Evolutionary conservation across 306 rosid genomes (phyloP).

Genomic region (Ceratonia siliqua): DNA sequence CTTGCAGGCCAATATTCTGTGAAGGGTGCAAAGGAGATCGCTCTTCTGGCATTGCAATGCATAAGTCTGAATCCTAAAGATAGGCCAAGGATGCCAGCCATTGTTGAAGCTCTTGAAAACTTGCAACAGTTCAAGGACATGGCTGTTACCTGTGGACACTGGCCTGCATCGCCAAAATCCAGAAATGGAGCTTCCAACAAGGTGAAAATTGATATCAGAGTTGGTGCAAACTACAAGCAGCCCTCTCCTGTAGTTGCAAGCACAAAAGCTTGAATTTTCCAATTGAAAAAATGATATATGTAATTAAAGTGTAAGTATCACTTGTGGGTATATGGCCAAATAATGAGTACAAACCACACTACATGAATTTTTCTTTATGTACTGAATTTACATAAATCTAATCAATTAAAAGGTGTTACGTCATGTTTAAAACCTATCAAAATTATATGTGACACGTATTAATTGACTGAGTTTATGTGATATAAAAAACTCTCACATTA

Average conservation of each 20-base stretch:
- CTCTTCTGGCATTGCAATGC: conserved; percentile 71
- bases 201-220: conserved; percentile 47
- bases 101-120: conserved; percentile 76
- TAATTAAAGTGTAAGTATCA: conserved; percentile 28
- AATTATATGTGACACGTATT: too few species aligned
- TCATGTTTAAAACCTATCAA: too few species aligned
- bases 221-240: conserved; percentile 43
- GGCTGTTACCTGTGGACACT: conserved; percentile 83
- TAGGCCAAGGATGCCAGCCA: conserved; percentile 76
- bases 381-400: too few species aligned
- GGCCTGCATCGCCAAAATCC: conserved; percentile 69
- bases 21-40: conserved; percentile 72
- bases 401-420: too few species aligned
- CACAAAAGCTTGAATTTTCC: conserved; percentile 38
- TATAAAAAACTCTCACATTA: too few species aligned
- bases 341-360: conserved; percentile 34
- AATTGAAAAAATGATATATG: conserved; percentile 20
- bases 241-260: conserved; percentile 43
- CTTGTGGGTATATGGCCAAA: conserved; percentile 40
- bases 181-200: conserved; percentile 61
- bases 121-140: conserved; percentile 79
- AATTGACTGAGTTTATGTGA: too few species aligned
- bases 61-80: conserved; percentile 80
- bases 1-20: conserved; percentile 65
- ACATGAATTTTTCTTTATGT: too few species aligned